A percentile compares a stretch with the other conserved stretches of the same genome.
Conservation (phyloP, 345 rosid genomes). For the Euclidium syriacum region DNA sequence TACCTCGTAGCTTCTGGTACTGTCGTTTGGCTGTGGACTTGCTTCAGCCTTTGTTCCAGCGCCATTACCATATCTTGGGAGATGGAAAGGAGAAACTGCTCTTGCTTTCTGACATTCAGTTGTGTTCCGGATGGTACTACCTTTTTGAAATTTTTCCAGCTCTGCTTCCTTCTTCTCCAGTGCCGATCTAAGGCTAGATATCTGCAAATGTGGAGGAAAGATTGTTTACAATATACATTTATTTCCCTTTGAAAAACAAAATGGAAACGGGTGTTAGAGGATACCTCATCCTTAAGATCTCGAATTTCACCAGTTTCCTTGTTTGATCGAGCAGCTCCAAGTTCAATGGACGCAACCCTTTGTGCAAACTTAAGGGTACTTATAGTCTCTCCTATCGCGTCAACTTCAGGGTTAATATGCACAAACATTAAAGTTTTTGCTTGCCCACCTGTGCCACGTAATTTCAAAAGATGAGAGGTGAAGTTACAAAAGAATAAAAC, state of each 20-base stretch:
- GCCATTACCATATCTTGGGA: conserved; percentile 49
- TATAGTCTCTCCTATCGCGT: conserved; percentile 81
- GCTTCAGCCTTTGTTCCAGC: conserved; percentile 47
- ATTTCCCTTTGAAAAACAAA: background rate
- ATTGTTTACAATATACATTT: background rate
- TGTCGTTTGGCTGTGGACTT: conserved; percentile 46
- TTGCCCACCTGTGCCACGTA: conserved; percentile 74
- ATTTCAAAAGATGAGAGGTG: background rate
- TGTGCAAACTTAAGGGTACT: conserved; percentile 97
- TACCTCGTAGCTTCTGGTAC: conserved; percentile 56
- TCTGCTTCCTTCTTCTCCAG: conserved; percentile 88
- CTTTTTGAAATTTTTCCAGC: conserved; percentile 55
- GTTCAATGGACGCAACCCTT: conserved; percentile 90
- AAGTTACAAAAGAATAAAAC: background rate
- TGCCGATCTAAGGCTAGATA: conserved; percentile 66
- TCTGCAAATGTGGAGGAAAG: conserved; percentile 33
- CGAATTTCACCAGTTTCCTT: conserved; percentile 90
- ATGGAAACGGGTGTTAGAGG: background rate
- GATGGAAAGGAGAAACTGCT: conserved; percentile 80
- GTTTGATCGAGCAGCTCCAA: conserved; percentile 90
- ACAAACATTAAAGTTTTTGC: conserved; percentile 97
- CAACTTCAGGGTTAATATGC: conserved; percentile 83
- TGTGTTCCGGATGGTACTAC: conserved; percentile 34
- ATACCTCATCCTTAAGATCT: conserved; percentile 91
- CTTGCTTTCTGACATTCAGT: conserved; percentile 62